Conservation (phyloP, 345 rosid genomes). For the Brassica juncea region DNA sequence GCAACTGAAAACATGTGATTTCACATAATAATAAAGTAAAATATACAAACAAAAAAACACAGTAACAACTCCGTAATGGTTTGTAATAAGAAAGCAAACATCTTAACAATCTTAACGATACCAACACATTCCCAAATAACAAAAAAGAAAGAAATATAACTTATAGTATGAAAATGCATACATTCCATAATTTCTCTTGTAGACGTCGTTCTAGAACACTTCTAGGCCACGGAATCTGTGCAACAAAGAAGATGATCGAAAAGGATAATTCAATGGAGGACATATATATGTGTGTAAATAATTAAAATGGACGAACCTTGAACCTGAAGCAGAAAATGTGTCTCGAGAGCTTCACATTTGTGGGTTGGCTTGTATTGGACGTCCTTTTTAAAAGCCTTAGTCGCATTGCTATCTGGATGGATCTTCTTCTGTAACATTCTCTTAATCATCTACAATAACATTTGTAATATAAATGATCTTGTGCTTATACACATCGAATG, state of each 20-base stretch:
- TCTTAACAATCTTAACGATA: slow-evolving; percentile 8
- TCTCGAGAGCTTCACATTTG: slow-evolving; percentile 44
- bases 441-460: slow-evolving; percentile 62
- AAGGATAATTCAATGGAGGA: neutral
- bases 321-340: slow-evolving; percentile 48
- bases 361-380: slow-evolving; percentile 37
- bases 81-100: neutral
- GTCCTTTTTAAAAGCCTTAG: slow-evolving; percentile 41
- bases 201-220: slow-evolving; percentile 14
- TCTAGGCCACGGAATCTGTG: slow-evolving; percentile 31
- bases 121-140: neutral
- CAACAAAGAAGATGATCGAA: neutral
- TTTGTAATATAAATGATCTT: neutral
- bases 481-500: neutral
- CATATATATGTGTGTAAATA: too few relatives aligned
- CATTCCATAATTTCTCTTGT: slow-evolving; percentile 4
- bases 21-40: neutral
- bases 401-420: slow-evolving; percentile 67
- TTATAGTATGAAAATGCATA: neutral
- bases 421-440: slow-evolving; percentile 85
- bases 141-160: neutral
- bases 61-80: neutral
- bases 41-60: neutral
- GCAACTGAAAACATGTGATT: neutral
- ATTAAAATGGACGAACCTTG: slow-evolving; percentile 35